phyloP scores from a whole-genome alignment of 2,329 filamentous ascomycete genomes.

The Aspergillus oerlinghausenensis region DNA sequence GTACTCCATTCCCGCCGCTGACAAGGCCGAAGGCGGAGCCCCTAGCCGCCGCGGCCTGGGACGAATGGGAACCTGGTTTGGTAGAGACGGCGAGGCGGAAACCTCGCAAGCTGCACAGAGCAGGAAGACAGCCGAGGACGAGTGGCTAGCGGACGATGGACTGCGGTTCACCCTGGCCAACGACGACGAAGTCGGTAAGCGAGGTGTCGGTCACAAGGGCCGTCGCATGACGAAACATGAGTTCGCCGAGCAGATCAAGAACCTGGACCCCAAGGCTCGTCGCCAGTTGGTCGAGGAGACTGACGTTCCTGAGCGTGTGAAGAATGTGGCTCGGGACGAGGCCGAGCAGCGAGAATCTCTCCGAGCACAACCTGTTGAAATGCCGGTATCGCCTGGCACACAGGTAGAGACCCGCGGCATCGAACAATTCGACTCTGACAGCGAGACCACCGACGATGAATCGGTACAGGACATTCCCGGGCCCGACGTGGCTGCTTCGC shows the following conservation, averaged over 20 bases:
- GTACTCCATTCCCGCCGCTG: conserved; percentile 54
- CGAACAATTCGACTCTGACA: conserved; percentile 22
- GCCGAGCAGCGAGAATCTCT: conserved; percentile 24
- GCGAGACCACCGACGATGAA: conserved; percentile 21
- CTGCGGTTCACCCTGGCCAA: conserved; percentile 60
- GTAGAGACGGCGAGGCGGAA: conserved; percentile 32
- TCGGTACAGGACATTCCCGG: conserved; percentile 22
- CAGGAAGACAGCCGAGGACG: conserved; percentile 26
- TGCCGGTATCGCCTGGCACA: not conserved
- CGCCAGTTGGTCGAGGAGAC: conserved; percentile 43
- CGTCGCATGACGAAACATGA: conserved; percentile 61
- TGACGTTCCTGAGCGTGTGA: conserved; percentile 37
- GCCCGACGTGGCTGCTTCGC: conserved; percentile 34
- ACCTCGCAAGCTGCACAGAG: conserved; percentile 25
- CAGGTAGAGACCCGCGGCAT: conserved; percentile 9
- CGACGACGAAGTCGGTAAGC: conserved; percentile 30
- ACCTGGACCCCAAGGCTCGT: conserved; percentile 56
- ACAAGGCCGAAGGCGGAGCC: conserved; percentile 27
- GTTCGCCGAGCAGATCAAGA: conserved; percentile 59
- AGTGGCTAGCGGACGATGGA: conserved; percentile 44
- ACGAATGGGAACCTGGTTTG: conserved; percentile 59
- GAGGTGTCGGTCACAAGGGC: conserved; percentile 44
- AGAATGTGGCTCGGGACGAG: conserved; percentile 33
- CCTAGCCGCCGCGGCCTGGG: conserved; percentile 49
- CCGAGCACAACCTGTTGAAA: conserved; percentile 11